Evolutionary conservation across 2,329 filamentous ascomycete species (phyloP).

Genomic region (Triangularia setosa): DNA sequence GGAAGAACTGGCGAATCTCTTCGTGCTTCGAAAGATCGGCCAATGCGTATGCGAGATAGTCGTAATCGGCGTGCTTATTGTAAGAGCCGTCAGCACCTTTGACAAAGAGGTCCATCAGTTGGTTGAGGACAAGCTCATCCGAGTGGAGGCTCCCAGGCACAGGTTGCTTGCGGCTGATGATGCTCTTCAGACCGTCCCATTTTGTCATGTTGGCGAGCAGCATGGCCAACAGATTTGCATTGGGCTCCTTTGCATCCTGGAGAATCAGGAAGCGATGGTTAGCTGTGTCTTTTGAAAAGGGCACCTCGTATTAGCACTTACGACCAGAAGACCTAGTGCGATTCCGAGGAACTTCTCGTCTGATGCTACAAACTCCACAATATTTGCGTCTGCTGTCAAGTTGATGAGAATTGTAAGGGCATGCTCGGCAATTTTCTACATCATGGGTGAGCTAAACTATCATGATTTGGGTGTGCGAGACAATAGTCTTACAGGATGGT

Average conservation of each 20-base stretch:
- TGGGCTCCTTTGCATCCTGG: slow-evolving; percentile 64
- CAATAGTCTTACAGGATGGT: slow-evolving; percentile 63
- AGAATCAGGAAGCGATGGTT: slow-evolving; percentile 1
- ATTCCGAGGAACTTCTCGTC: slow-evolving; percentile 80
- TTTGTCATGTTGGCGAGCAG: slow-evolving; percentile 89
- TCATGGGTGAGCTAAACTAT: slow-evolving; percentile 7
- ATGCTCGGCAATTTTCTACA: slow-evolving; percentile 84
- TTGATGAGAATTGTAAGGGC: slow-evolving; percentile 88
- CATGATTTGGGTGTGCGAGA: slow-evolving; percentile 13
- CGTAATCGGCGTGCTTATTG: slow-evolving; percentile 81
- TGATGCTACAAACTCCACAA: slow-evolving; percentile 67
- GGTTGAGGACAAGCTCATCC: slow-evolving; percentile 74
- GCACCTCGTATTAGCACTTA: slow-evolving; percentile 39
- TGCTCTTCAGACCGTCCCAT: slow-evolving; percentile 64
- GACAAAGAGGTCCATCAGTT: slow-evolving; percentile 93
- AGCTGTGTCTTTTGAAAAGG: background rate
- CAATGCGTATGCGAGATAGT: slow-evolving; percentile 92
- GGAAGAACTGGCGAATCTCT: slow-evolving; percentile 71
- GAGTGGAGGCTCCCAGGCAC: slow-evolving; percentile 67
- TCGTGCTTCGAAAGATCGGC: slow-evolving; percentile 84
- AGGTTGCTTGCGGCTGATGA: slow-evolving; percentile 65
- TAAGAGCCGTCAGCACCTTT: slow-evolving; percentile 79
- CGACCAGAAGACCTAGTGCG: slow-evolving; percentile 70
- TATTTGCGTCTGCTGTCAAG: slow-evolving; percentile 69
- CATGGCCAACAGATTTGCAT: slow-evolving; percentile 84